Evolutionary conservation across 352 stramenopile species (phyloP).

Genomic region (Phytopythium chamaehyphon): DNA sequence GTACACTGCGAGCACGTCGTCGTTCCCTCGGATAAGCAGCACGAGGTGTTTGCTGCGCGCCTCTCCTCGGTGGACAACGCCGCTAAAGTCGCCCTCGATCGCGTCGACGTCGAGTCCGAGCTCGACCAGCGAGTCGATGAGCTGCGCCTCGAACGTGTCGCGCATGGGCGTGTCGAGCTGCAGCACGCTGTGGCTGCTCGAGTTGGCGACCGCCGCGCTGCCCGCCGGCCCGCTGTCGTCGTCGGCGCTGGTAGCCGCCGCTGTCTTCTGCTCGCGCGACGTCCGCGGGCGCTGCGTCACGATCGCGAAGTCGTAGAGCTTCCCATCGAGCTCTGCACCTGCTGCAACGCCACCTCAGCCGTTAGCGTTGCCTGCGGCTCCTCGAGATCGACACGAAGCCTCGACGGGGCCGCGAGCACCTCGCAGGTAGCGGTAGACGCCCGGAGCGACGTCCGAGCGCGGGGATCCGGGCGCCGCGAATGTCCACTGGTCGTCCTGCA

Average conservation of each 20-base stretch:
- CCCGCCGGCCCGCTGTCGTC: not conserved
- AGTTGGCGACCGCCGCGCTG: not conserved
- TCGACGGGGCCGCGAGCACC: slow-evolving; percentile 5
- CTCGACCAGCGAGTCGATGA: slow-evolving; percentile 60
- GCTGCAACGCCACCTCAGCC: not conserved
- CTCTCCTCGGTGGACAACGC: slow-evolving; percentile 22
- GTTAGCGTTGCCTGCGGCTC: not conserved
- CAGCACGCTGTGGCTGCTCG: not conserved
- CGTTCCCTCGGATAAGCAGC: slow-evolving; percentile 61
- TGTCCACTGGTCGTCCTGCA: slow-evolving; percentile 59
- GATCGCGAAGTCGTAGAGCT: slow-evolving; percentile 71
- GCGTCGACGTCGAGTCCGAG: slow-evolving; percentile 70
- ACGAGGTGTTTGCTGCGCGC: slow-evolving; percentile 69
- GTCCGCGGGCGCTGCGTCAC: slow-evolving; percentile 41
- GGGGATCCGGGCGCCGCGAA: slow-evolving; percentile 43
- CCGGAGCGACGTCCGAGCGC: slow-evolving; percentile 25
- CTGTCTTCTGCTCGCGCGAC: slow-evolving; percentile 16
- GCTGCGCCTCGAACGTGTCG: slow-evolving; percentile 19
- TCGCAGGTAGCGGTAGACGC: slow-evolving; percentile 55
- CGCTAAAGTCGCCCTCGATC: slow-evolving; percentile 67
- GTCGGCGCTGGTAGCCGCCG: not conserved
- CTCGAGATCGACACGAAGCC: too few species aligned
- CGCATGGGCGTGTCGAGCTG: slow-evolving; percentile 2
- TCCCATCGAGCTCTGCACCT: slow-evolving; percentile 40
- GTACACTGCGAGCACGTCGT: slow-evolving; percentile 58